phyloP scores from a whole-genome alignment of 2,329 filamentous ascomycete species.

The Rhynchosporium graminicola region DNA sequence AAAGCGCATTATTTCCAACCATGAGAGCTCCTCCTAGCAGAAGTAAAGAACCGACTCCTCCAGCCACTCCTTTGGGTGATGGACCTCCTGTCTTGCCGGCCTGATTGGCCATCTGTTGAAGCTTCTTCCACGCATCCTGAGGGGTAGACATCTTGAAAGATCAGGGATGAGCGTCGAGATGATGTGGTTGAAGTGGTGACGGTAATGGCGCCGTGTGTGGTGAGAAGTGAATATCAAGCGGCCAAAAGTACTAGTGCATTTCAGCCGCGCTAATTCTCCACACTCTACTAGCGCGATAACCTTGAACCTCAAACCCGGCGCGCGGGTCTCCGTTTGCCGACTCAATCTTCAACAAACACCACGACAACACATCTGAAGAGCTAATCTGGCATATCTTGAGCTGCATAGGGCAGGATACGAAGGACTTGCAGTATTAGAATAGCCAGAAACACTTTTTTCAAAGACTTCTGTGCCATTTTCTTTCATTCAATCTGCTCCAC shows the following conservation, averaged over 20 bases:
- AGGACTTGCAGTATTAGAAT: constrained; percentile 36
- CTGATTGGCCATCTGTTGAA: constrained; percentile 60
- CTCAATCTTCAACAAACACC: constrained; percentile 3
- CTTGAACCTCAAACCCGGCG: constrained; percentile 13
- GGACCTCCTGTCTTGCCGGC: constrained; percentile 49
- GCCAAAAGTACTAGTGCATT: constrained; percentile 33
- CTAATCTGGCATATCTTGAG: constrained; percentile 17
- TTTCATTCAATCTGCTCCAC: constrained; percentile 8
- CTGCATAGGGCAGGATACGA: constrained; percentile 20
- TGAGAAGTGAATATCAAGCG: constrained; percentile 8
- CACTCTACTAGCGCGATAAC: constrained; percentile 18
- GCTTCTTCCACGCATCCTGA: constrained; percentile 64
- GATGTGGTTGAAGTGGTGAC: constrained; percentile 17
- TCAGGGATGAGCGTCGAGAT: constrained; percentile 16
- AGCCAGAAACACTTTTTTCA: constrained; percentile 40
- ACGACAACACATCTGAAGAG: constrained; percentile 11
- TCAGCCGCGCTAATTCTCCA: constrained; percentile 24
- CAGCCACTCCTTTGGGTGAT: constrained; percentile 53
- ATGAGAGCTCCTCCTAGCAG: constrained; percentile 55
- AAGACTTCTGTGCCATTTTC: constrained; percentile 42
- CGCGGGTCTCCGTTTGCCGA: not conserved
- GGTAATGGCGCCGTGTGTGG: constrained; percentile 13
- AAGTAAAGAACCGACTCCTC: constrained; percentile 55
- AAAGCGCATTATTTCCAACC: constrained; percentile 59
- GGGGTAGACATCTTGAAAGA: constrained; percentile 50